Percentiles rank a stretch among this genome's conserved stretches.
phyloP scores from a whole-genome alignment of 2,329 filamentous ascomycete species.

The Hypoxylon rubiginosum region DNA sequence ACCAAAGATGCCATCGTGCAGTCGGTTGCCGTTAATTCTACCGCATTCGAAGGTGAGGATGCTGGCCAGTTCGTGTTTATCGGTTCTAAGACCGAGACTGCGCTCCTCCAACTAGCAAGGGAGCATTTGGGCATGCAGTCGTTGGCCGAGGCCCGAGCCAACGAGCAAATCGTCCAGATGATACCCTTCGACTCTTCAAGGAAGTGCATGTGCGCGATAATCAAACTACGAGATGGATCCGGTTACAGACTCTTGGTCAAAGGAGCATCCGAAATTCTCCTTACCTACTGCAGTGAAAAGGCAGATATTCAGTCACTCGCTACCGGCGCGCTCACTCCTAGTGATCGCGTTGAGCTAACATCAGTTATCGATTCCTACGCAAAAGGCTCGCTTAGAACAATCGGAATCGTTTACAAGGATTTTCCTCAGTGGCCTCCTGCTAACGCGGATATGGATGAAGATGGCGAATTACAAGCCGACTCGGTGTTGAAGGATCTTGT shows the following conservation, averaged over 20 bases:
- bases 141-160: slow-evolving; percentile 60
- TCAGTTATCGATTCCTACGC: slow-evolving; percentile 73
- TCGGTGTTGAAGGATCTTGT: slow-evolving; percentile 79
- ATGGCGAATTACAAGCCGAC: slow-evolving; percentile 71
- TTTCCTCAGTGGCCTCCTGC: slow-evolving; percentile 79
- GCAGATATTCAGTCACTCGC: slow-evolving; percentile 54
- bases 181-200: slow-evolving; percentile 68
- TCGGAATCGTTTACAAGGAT: slow-evolving; percentile 80
- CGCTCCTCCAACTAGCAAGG: slow-evolving; percentile 64
- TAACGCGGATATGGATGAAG: slow-evolving; percentile 68
- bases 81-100: slow-evolving; percentile 70
- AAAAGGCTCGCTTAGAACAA: slow-evolving; percentile 78
- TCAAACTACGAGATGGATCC: slow-evolving; percentile 59
- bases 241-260: slow-evolving; percentile 67
- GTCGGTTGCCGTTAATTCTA: slow-evolving; percentile 69
- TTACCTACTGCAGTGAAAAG: slow-evolving; percentile 58
- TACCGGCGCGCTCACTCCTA: slow-evolving; percentile 65
- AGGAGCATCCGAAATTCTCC: slow-evolving; percentile 69
- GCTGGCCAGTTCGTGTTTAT: slow-evolving; percentile 61
- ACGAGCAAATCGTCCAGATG: slow-evolving; percentile 62
- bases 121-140: slow-evolving; percentile 65
- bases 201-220: slow-evolving; percentile 70
- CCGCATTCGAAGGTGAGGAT: slow-evolving; percentile 67
- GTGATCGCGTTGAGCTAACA: slow-evolving; percentile 67
- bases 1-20: slow-evolving; percentile 56